phyloP scores from a whole-genome alignment of 2,329 filamentous ascomycete genomes.

The Fusarium sp. region DNA sequence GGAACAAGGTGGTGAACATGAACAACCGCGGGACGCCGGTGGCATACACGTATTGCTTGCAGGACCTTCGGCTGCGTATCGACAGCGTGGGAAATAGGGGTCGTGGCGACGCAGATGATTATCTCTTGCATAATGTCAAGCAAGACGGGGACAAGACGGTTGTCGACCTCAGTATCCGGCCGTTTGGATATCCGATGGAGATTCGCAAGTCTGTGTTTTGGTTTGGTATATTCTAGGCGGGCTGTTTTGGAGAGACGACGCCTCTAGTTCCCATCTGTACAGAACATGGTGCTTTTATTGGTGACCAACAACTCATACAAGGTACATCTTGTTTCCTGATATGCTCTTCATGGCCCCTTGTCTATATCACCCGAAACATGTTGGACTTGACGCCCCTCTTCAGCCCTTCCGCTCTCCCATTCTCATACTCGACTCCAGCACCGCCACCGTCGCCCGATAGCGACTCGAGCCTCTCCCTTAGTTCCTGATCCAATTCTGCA shows the following conservation, averaged over 20 bases:
- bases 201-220: no score
- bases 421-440: constrained; percentile 77
- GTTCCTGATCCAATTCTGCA: constrained; percentile 71
- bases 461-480: constrained; percentile 71
- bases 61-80: constrained; percentile 3
- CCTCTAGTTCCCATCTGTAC: no score
- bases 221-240: not conserved
- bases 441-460: constrained; percentile 75
- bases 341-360: no score
- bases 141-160: not conserved
- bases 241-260: not conserved
- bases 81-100: constrained; percentile 1
- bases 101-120: constrained; percentile 5
- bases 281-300: no score
- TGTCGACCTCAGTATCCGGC: no score
- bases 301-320: no score
- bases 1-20: not conserved
- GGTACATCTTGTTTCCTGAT: no score
- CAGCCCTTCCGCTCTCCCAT: constrained; percentile 75
- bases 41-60: not conserved
- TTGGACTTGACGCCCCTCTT: constrained; percentile 78
- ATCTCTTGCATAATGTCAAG: not conserved
- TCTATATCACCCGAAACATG: constrained; percentile 76
- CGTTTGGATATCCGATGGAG: no score
- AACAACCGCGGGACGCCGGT: not conserved